phyloP scores from a whole-genome alignment of 2,329 filamentous ascomycete species.

The Trichoderma harzianum region DNA sequence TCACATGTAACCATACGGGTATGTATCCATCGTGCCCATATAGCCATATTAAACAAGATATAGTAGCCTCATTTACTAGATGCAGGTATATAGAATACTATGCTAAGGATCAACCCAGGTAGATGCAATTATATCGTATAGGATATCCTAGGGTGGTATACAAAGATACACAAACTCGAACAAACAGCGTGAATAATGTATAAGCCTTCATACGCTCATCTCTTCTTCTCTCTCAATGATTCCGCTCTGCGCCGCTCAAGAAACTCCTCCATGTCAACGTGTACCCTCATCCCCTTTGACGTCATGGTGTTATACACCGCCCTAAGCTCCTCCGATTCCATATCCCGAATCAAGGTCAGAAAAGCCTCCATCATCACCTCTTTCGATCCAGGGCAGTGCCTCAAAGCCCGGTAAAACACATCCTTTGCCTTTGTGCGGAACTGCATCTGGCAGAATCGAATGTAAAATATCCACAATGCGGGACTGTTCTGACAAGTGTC shows the following conservation, averaged over 20 bases:
- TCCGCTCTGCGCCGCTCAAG: conserved; percentile 31
- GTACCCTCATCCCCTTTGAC: conserved; percentile 48
- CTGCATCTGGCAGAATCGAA: conserved; percentile 46
- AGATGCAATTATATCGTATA: neutral
- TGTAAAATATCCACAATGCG: conserved; percentile 49
- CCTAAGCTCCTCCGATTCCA: conserved; percentile 48
- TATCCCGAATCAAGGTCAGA: conserved; percentile 38
- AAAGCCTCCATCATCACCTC: conserved; percentile 52
- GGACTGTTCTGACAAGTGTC: conserved; percentile 39
- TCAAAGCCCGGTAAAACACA: conserved; percentile 46
- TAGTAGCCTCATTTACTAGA: neutral
- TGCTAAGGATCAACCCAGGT: neutral
- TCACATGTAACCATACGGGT: too few species aligned
- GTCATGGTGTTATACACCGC: conserved; percentile 47
- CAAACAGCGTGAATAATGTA: neutral
- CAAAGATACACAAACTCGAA: neutral
- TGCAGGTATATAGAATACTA: neutral
- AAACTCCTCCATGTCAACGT: conserved; percentile 51
- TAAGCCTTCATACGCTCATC: neutral
- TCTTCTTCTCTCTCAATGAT: neutral
- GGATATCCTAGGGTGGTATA: neutral
- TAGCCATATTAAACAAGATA: neutral
- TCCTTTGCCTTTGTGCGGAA: conserved; percentile 42
- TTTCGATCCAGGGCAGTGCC: conserved; percentile 49
- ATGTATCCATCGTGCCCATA: neutral